Evolutionary conservation across 805 yeast genomes (phyloP).

Genomic region (Huiozyma sinensis): DNA sequence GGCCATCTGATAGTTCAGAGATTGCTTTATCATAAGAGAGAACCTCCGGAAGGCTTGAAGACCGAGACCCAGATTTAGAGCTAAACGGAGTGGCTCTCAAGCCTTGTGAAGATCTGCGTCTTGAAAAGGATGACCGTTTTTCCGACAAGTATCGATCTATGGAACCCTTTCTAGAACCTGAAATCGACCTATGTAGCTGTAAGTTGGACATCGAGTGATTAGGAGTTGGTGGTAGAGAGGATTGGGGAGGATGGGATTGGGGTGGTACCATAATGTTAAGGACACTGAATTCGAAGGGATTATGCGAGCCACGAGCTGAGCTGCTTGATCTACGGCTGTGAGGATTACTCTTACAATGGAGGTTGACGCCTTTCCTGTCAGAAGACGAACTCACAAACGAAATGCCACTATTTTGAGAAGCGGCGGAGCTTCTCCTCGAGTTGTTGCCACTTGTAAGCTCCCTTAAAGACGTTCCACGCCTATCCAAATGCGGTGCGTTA

Average conservation of each 20-base stretch:
- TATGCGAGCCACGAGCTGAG: constrained; percentile 13
- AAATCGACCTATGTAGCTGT: background rate
- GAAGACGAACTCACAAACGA: constrained; percentile 26
- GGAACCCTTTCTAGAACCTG: constrained; percentile 1
- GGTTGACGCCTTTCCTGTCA: constrained; percentile 19
- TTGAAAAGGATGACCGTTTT: constrained; percentile 1
- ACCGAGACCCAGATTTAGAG: background rate
- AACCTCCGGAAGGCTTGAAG: constrained; percentile 2
- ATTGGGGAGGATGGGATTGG: constrained; percentile 44
- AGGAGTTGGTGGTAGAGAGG: constrained; percentile 33
- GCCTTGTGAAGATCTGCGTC: background rate
- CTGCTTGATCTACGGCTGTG: constrained; percentile 1
- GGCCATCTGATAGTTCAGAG: background rate
- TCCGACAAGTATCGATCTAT: background rate
- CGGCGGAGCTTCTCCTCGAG: constrained; percentile 32
- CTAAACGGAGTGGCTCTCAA: background rate
- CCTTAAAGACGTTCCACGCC: constrained; percentile 8
- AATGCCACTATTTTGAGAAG: constrained; percentile 25
- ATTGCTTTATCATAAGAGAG: background rate
- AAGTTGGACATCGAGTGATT: constrained; percentile 2
- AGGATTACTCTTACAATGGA: constrained; percentile 1
- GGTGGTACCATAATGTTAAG: constrained; percentile 39
- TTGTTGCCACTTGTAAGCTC: constrained; percentile 9
- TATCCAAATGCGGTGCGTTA: background rate
- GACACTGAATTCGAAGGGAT: constrained; percentile 17